phyloP scores from a whole-genome alignment of 345 rosid species.

The Aquilaria yunnanensis region DNA sequence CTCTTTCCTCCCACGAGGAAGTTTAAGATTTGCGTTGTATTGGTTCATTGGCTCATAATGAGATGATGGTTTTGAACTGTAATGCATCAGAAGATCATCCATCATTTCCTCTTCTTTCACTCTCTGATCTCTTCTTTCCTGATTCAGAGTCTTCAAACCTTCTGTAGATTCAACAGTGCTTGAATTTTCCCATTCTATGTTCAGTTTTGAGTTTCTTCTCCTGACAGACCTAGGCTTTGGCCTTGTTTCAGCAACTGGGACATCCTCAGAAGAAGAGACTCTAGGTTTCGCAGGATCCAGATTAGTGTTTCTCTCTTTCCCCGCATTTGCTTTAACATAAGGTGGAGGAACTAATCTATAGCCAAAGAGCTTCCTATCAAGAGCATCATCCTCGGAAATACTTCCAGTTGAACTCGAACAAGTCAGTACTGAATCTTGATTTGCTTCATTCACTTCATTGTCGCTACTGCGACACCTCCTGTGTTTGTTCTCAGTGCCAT shows the following conservation, averaged over 20 bases:
- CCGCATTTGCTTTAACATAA: conserved; percentile 26
- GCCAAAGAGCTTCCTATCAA: conserved; percentile 25
- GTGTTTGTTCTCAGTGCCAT: conserved; percentile 12
- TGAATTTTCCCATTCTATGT: conserved; percentile 16
- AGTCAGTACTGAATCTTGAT: conserved; percentile 22
- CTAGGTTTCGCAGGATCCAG: conserved; percentile 19
- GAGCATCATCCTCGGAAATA: conserved; percentile 36
- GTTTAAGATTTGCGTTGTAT: conserved; percentile 9
- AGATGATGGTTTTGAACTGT: conserved; percentile 28
- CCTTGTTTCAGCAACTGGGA: conserved; percentile 21
- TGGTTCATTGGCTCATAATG: conserved; percentile 8
- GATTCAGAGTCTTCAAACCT: neutral
- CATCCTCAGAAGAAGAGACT: conserved; percentile 13
- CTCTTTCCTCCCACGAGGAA: conserved; percentile 13
- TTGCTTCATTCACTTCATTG: conserved; percentile 30
- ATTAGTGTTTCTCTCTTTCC: conserved; percentile 25
- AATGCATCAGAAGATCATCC: conserved; percentile 32
- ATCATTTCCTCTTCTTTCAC: conserved; percentile 30
- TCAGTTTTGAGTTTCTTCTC: conserved; percentile 32
- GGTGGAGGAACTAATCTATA: conserved; percentile 48
- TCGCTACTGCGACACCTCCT: conserved; percentile 32
- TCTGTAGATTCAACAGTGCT: conserved; percentile 8
- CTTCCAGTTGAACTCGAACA: conserved; percentile 38
- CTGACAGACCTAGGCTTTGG: conserved; percentile 69
- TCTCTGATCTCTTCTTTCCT: conserved; percentile 9